Base-by-base conservation (phyloP, 139 green algal species). In the Closterium sp. region DNA sequence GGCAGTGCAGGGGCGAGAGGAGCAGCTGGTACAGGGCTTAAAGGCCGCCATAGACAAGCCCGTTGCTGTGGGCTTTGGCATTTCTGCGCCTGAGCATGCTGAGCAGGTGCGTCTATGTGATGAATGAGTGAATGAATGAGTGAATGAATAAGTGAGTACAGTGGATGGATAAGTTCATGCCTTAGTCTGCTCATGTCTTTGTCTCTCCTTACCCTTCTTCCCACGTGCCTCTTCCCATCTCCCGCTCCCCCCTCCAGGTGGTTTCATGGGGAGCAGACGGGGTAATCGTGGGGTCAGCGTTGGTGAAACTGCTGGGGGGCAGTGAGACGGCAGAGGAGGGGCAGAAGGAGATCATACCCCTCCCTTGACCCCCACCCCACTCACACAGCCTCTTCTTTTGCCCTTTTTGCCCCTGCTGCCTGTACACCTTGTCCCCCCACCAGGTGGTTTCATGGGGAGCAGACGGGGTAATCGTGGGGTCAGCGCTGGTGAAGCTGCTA, bases 401-500 rank as follows among this genome's bases (percentile, higher is more conserved):
- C 10, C 21, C 17, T 10, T 70, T 2, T 70, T 70, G n/a, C n/a
- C n/a, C n/a, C n/a, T n/a, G n/a, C n/a, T n/a, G n/a, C 10, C 50
- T 70, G 50, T 70, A 10, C 17, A 70, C 50, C 10, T 5, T 10
- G 0, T 2, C 50, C 17, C 62, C 62, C 62, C 62, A 73, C 93
- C 95, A 99, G 94, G 95, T 99, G 11, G 94, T 95, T 88, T 91
- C 94, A 17, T 99, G 97, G 98, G 98, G 98, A 34, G 98, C 98
- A 1, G 98, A 99, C 88, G 98, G 98, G 42, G 97, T 99, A 27
- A 99, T 99, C 91, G 97, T 98, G 79, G 98, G 98, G 42, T 97
- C 94, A 85, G 97, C 97, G 28, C 94, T 99, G 27, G 98, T 99
- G 7, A 95, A 94, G 86, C 95, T 97, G 1, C 95, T 99, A 9